A percentile compares a stretch with the other conserved stretches of the same genome.
Evolutionary conservation across 345 rosid genomes (phyloP).

Genomic region (Populus euphratica): DNA sequence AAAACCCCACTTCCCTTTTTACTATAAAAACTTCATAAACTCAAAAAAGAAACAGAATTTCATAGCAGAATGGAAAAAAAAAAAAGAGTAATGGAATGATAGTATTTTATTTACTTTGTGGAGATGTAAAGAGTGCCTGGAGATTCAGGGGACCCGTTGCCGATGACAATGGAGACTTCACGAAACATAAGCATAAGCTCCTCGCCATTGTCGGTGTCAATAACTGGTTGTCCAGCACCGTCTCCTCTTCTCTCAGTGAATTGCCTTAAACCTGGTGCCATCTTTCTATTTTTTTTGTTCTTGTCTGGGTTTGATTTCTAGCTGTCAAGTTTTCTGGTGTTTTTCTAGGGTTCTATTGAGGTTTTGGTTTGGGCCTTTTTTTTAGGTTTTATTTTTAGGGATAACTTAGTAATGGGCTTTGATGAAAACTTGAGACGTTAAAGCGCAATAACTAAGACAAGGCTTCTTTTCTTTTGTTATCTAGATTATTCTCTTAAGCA

Average conservation of each 20-base stretch:
- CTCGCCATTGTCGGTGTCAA: slow-evolving; percentile 64
- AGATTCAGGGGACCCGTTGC: slow-evolving; percentile 54
- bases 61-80: too few relatives aligned
- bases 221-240: slow-evolving; percentile 61
- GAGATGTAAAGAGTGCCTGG: slow-evolving; percentile 90
- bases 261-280: slow-evolving; percentile 66
- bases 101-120: slow-evolving; percentile 37
- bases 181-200: slow-evolving; percentile 70
- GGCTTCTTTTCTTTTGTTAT: too few relatives aligned
- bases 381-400: neutral
- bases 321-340: neutral
- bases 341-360: neutral
- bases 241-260: slow-evolving; percentile 52
- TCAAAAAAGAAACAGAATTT: neutral
- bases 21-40: neutral
- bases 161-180: slow-evolving; percentile 70
- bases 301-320: neutral
- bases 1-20: neutral
- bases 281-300: slow-evolving; percentile 7
- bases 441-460: neutral
- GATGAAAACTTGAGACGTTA: neutral
- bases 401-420: neutral
- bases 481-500: too few relatives aligned
- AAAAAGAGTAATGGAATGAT: neutral
- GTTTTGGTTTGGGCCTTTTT: neutral